Percentiles rank a stretch among this genome's conserved stretches.
phyloP scores from a whole-genome alignment of 331 rosid species.

The Acacia concinna region DNA sequence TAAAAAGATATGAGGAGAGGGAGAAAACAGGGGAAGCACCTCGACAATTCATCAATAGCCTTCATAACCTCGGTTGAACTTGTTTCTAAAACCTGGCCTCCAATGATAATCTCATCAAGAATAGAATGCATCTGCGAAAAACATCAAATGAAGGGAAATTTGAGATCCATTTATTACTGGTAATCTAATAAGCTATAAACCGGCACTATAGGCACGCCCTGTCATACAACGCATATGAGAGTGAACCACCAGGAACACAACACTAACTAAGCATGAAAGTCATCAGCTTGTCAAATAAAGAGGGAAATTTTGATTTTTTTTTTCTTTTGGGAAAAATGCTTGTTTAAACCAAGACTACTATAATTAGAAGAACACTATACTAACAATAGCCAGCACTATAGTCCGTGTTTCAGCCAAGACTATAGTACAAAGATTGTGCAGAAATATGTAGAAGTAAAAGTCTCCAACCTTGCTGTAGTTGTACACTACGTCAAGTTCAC shows the following conservation, averaged over 20 bases:
- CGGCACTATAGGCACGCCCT: neutral
- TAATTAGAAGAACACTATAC: neutral
- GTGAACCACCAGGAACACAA: neutral
- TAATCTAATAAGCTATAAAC: neutral
- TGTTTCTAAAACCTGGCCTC: conserved; percentile 93
- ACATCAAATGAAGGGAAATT: conserved; percentile 18
- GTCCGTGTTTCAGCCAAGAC: neutral
- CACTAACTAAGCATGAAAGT: neutral
- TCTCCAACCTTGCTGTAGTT: conserved; percentile 82
- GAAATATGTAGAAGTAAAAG: neutral
- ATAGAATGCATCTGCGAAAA: conserved; percentile 72
- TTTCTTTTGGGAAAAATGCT: neutral
- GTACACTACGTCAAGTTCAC: conserved; percentile 92
- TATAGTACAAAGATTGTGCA: neutral
- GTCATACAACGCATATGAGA: neutral
- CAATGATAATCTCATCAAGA: conserved; percentile 82
- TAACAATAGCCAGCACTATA: too few relatives aligned
- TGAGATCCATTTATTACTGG: conserved; percentile 12
- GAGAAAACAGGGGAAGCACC: conserved; percentile 45
- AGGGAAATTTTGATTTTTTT: neutral
- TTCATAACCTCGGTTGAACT: conserved; percentile 83
- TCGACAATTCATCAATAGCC: conserved; percentile 85
- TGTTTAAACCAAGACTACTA: neutral
- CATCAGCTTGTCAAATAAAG: neutral
- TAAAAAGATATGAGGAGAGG: conserved; percentile 19